A percentile compares a stretch with the other conserved stretches of the same genome.
Conservation (phyloP, 768 basidiomycete genomes). For the Hericium erinaceus region DNA sequence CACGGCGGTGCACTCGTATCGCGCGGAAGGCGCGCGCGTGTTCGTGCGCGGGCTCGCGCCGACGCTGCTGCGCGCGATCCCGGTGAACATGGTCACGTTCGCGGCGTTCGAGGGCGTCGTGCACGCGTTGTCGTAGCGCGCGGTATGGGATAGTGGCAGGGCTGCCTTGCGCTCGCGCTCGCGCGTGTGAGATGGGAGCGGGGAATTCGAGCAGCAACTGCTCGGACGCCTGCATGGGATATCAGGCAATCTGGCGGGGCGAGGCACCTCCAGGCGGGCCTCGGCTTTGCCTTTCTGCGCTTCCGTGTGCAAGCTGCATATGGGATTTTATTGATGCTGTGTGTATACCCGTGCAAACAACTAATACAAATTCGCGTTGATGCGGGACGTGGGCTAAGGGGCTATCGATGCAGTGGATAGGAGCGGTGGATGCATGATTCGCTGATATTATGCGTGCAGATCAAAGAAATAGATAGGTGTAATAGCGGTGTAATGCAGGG, state of each 20-base stretch:
- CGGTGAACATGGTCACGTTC: slow-evolving; percentile 82
- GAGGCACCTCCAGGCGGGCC: background rate
- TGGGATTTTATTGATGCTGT: background rate
- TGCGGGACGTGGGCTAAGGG: background rate
- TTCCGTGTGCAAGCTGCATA: background rate
- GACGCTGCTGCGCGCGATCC: slow-evolving; percentile 75
- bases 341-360: background rate
- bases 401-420: background rate
- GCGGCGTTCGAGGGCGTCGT: slow-evolving; percentile 60
- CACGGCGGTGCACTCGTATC: slow-evolving; percentile 52
- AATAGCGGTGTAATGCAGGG: background rate
- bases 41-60: slow-evolving; percentile 75
- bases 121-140: slow-evolving; percentile 21
- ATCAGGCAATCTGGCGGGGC: too few species aligned
- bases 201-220: background rate
- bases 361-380: background rate
- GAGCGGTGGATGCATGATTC: background rate
- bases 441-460: background rate
- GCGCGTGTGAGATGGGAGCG: background rate
- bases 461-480: background rate
- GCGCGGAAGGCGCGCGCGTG: slow-evolving; percentile 53
- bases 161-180: too few species aligned
- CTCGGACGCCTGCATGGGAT: too few species aligned
- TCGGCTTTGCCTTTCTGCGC: background rate
- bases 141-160: too few species aligned